Evolutionary conservation across 2,329 filamentous ascomycete genomes (phyloP), one percentile per base, ranked within the genome.

Genomic region (Lasiodiplodia gonubiensis): DNA sequence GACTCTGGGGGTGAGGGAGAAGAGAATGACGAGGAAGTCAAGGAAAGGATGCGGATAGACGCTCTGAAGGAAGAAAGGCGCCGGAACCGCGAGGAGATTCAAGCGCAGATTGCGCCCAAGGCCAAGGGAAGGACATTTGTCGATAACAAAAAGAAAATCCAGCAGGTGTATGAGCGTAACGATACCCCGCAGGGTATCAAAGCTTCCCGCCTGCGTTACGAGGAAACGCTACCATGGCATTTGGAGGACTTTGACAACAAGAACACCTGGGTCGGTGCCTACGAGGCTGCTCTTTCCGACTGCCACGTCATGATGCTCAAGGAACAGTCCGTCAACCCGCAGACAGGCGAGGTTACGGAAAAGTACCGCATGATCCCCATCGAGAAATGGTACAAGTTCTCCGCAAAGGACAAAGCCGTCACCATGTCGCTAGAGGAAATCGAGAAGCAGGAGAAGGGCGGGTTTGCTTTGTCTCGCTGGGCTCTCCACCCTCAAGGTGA

Each of bases 141-240:
- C 69, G 90, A 90, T 72, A 90, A 91, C 76, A 89, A 91, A 77
- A 94, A 97, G 79, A 97, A 94, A 74, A 94, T 90, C 1, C 91
- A 93, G 70, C 92, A 93, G 73, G 91, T 97, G 25, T 93, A 92
- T 75, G 89, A 92, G 71, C 88, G 91, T n/a, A 92, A 96, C 67
- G 87, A 89, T 75, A 89, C 88, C 1, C 86, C 86, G 81, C 82
- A 95, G 86, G 85, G 96, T 85, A 82, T 88, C 88, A 80, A 90
- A 68, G 82, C 82, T 60, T 83, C 85, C 51, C 83, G 87, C 68
- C 81, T 89, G 51, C 86, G 94, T 70, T 99, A 98, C 72, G 95
- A 98, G 77, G 95, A 99, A 78, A 93, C 94, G 4, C 83, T 97
- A 60, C 95, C 95, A 6, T 99, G 95, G 95, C 94, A 97, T 77